These are phyloP conservation scores for Ustilago loliicola DNA, from an alignment of 1,284 basidiomycete genomes.

Conservation along the genomic window DNA sequence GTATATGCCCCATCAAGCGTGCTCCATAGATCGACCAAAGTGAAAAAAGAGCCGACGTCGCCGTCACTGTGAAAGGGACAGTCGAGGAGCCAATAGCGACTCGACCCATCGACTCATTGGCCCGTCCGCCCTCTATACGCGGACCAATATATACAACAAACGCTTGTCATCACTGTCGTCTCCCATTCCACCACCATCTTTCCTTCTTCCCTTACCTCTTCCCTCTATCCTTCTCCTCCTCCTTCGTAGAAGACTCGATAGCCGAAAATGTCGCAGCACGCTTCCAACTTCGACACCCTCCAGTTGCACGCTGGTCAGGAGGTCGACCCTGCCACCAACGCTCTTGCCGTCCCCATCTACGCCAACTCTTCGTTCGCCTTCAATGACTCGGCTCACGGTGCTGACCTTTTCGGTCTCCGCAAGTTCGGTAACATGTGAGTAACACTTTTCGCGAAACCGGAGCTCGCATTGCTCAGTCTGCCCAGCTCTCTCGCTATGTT, in stretches of 20 bases:
- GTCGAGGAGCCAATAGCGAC: conserved; percentile 3
- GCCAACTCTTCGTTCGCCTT: conserved; percentile 69
- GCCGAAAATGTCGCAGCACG: conserved; percentile 36
- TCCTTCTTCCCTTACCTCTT: not conserved
- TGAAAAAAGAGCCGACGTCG: conserved; percentile 9
- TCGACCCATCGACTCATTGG: conserved; percentile 1
- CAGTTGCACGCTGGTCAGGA: conserved; percentile 83
- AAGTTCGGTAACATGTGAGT: conserved; percentile 76
- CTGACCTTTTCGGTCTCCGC: conserved; percentile 81
- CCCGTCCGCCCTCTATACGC: conserved; percentile 12
- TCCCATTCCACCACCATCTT: not conserved
- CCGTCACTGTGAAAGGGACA: not conserved
- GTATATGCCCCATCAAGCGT: not conserved
- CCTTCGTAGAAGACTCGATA: conserved; percentile 6
- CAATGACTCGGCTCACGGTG: conserved; percentile 76
- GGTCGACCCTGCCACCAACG: conserved; percentile 79
- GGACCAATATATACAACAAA: conserved; percentile 24
- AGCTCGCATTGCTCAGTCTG: too few species aligned
- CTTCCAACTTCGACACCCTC: conserved; percentile 68
- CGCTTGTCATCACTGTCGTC: not conserved
- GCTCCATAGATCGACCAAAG: not conserved
- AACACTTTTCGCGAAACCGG: not conserved
- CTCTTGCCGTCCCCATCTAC: conserved; percentile 87
- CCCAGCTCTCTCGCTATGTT: conserved; percentile 2
- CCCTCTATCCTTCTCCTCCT: conserved; percentile 1